Conservation (phyloP, 371 early-diverging fungal genomes). For the Dentiscutata heterogama region DNA sequence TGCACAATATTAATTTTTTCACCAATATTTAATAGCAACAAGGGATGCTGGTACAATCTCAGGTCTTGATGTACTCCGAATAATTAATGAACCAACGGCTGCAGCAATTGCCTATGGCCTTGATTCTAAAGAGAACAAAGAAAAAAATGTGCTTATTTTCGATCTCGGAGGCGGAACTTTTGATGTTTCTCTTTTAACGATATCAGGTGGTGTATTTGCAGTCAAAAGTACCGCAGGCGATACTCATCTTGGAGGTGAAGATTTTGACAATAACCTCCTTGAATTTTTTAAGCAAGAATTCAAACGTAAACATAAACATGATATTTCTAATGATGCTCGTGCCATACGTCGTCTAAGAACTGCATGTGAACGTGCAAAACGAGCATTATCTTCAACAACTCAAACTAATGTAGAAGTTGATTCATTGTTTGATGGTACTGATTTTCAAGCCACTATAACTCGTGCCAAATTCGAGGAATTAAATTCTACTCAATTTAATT, state of each 20-base stretch:
- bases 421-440: conserved; percentile 78
- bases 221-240: conserved; percentile 97
- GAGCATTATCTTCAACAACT: conserved; percentile 75
- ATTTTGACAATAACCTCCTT: conserved; percentile 91
- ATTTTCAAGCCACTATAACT: conserved; percentile 80
- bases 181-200: conserved; percentile 93
- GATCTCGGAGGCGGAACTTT: conserved; percentile 98
- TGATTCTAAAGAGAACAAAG: conserved; percentile 78
- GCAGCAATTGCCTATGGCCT: conserved; percentile 97
- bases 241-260: conserved; percentile 98
- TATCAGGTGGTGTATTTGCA: conserved; percentile 90
- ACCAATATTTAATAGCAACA: conserved; percentile 62
- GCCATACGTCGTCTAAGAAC: conserved; percentile 83
- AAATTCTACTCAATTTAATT: conserved; percentile 77
- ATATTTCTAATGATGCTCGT: conserved; percentile 74
- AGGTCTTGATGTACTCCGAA: conserved; percentile 84
- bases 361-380: conserved; percentile 85
- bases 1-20: no score
- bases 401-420: conserved; percentile 79
- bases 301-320: conserved; percentile 81
- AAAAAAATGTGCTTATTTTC: conserved; percentile 92
- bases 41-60: conserved; percentile 86
- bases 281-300: conserved; percentile 77
- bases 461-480: conserved; percentile 88
- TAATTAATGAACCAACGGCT: conserved; percentile 97